These are phyloP conservation scores for Stipa capillata DNA, from an alignment of 176 grass and related monocot species.

Conservation along the genomic window DNA sequence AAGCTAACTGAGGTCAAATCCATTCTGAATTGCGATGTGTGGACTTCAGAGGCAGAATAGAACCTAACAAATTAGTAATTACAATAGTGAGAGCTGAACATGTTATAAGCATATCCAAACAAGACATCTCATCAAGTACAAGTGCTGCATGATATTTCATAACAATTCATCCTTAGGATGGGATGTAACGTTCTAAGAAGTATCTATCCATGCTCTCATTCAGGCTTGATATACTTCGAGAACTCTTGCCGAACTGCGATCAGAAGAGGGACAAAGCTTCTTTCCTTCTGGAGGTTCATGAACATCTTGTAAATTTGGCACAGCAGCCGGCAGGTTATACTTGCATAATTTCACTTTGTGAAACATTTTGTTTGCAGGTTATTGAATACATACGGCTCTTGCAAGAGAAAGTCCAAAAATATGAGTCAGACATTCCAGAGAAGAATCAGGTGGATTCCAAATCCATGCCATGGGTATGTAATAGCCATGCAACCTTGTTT, in stretches of 20 bases:
- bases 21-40: background rate
- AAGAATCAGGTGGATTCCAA: slow-evolving; percentile 53
- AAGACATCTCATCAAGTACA: background rate
- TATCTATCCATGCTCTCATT: background rate
- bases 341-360: background rate
- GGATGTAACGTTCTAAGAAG: background rate
- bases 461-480: slow-evolving; percentile 79
- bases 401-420: slow-evolving; percentile 84
- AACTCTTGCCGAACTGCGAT: slow-evolving; percentile 77
- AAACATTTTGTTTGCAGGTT: slow-evolving; percentile 46
- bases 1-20: slow-evolving; percentile 19
- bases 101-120: background rate
- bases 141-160: background rate
- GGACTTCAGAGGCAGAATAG: background rate
- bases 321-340: background rate
- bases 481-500: background rate
- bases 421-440: slow-evolving; percentile 44
- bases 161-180: background rate
- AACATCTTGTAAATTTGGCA: slow-evolving; percentile 3
- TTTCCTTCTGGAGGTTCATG: slow-evolving; percentile 80
- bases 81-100: background rate
- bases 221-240: slow-evolving; percentile 87
- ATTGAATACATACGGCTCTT: slow-evolving; percentile 89
- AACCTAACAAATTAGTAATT: background rate
- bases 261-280: slow-evolving; percentile 98